phyloP scores from a whole-genome alignment of 2,329 filamentous ascomycete species.

The Ceratocystis harringtonii region DNA sequence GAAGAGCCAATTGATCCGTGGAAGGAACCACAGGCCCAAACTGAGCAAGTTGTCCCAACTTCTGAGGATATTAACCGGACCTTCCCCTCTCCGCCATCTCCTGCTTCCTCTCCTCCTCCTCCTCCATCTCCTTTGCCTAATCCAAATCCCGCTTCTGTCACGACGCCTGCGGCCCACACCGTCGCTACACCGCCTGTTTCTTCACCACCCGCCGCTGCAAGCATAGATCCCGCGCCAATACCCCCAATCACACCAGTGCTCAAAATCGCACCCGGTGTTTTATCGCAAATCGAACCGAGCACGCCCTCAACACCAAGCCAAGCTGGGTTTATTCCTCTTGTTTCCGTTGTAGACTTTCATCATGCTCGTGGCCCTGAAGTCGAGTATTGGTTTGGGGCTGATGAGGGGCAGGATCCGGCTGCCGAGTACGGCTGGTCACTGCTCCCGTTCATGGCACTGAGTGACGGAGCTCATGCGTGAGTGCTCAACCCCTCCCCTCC shows the following conservation, averaged over 20 bases:
- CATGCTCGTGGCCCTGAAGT: constrained; percentile 83
- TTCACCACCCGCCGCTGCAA: not conserved
- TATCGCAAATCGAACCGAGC: constrained; percentile 15
- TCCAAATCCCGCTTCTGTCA: not conserved
- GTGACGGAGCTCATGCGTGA: constrained; percentile 87
- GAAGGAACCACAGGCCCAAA: constrained; percentile 7
- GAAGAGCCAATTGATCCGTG: constrained; percentile 16
- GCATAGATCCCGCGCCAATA: not conserved
- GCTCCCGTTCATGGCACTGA: constrained; percentile 91
- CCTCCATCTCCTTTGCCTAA: not conserved
- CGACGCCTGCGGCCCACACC: not conserved
- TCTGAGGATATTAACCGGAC: not conserved
- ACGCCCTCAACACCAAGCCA: constrained; percentile 20
- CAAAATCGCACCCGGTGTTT: constrained; percentile 7
- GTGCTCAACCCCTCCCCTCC: constrained; percentile 23
- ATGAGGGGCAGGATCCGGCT: constrained; percentile 63
- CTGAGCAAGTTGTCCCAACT: not conserved
- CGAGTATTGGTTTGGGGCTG: constrained; percentile 71
- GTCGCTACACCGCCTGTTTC: not conserved
- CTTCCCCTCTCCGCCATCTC: not conserved
- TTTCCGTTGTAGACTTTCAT: constrained; percentile 71
- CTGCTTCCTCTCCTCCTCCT: not conserved
- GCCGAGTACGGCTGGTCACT: constrained; percentile 77
- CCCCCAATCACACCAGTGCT: constrained; percentile 1
- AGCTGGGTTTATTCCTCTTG: constrained; percentile 48